A percentile compares a stretch with the other conserved stretches of the same genome.
Conservation (phyloP, 2,329 filamentous ascomycete genomes). For the Cryphonectria japonica region DNA sequence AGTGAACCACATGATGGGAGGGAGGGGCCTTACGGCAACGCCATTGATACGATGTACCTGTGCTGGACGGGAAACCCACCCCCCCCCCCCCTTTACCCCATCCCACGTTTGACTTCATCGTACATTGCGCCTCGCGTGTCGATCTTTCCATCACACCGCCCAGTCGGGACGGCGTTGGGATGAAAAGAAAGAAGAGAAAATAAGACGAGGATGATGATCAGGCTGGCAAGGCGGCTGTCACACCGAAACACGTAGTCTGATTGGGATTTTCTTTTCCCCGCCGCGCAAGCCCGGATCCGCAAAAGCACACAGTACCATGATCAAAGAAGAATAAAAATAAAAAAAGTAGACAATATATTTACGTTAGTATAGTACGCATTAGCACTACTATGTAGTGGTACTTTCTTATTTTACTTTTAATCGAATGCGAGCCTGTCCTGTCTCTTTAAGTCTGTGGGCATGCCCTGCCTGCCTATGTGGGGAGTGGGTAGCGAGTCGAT, state of each 20-base stretch:
- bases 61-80: not conserved
- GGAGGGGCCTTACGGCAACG: not conserved
- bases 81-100: not conserved
- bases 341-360: too few relatives aligned
- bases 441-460: too few relatives aligned
- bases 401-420: not conserved
- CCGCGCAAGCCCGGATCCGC: too few relatives aligned
- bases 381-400: not conserved
- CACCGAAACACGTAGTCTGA: not conserved
- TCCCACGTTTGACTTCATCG: constrained; percentile 8
- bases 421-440: not conserved
- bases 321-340: too few relatives aligned
- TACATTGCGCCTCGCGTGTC: not conserved
- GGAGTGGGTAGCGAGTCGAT: not conserved
- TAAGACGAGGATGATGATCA: not conserved
- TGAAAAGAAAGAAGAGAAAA: not conserved
- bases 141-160: constrained; percentile 7
- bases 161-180: not conserved
- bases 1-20: not conserved
- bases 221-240: not conserved
- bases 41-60: not conserved
- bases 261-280: constrained; percentile 5
- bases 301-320: too few relatives aligned
- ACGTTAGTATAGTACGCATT: not conserved
- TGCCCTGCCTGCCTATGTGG: too few relatives aligned